Evolutionary conservation across 371 early-diverging fungal genomes (phyloP).

Genomic region (Mortierella sp.): DNA sequence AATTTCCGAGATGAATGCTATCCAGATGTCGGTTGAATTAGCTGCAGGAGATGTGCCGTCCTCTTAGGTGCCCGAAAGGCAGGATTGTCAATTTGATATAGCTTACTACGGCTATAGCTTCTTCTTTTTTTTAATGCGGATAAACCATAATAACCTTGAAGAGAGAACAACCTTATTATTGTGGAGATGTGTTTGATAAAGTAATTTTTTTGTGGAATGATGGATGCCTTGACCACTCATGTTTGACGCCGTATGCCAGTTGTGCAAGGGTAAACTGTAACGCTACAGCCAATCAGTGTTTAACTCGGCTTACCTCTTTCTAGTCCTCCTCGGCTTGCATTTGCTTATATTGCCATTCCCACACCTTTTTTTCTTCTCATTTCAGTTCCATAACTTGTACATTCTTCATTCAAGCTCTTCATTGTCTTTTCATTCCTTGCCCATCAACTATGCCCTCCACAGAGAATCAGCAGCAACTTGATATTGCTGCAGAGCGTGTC

Average conservation of each 20-base stretch:
- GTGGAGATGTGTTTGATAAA: too few relatives aligned
- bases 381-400: background rate
- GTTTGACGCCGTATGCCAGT: constrained; percentile 1
- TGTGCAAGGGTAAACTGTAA: too few relatives aligned
- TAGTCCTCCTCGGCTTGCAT: too few relatives aligned
- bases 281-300: too few relatives aligned
- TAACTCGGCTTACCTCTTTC: too few relatives aligned
- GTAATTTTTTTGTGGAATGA: background rate
- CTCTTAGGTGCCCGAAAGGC: too few relatives aligned
- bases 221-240: constrained; percentile 7
- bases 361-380: background rate
- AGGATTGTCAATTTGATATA: background rate
- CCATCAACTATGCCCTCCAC: constrained; percentile 22
- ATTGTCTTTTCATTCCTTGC: background rate
- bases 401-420: background rate
- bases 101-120: background rate
- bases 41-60: background rate
- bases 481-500: constrained; percentile 64
- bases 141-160: background rate
- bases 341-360: too few relatives aligned
- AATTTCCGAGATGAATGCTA: constrained; percentile 33
- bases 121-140: background rate
- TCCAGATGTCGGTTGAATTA: constrained; percentile 35
- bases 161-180: background rate
- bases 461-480: constrained; percentile 48